Evolutionary conservation across 768 basidiomycete genomes (phyloP).

Genomic region (Serpula lacrymans): DNA sequence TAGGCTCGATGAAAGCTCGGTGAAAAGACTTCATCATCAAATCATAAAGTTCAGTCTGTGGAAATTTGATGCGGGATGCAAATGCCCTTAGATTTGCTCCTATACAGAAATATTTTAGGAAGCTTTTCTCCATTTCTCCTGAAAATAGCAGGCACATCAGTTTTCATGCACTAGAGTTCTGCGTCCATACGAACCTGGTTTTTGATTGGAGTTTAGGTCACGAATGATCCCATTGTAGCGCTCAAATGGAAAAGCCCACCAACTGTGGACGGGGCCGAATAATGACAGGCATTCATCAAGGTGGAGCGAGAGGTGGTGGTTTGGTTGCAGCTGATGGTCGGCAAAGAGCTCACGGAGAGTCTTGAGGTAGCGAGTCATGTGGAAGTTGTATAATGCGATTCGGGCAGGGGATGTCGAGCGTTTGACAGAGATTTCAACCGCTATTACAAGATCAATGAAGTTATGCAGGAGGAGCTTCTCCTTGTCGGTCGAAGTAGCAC

Average conservation of each 20-base stretch:
- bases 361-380: too few relatives aligned
- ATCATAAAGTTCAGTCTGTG: neutral
- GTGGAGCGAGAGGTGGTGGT: conserved; percentile 42
- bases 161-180: too few relatives aligned
- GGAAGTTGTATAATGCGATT: neutral
- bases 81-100: neutral
- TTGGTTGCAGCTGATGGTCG: conserved; percentile 27
- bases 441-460: conserved; percentile 27
- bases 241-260: conserved; percentile 26
- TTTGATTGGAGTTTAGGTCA: conserved; percentile 23
- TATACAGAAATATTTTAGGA: neutral
- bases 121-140: neutral
- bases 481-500: neutral
- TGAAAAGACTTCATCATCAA: neutral
- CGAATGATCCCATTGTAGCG: conserved; percentile 30
- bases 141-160: neutral
- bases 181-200: conserved; percentile 32
- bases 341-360: conserved; percentile 15
- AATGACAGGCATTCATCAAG: conserved; percentile 22
- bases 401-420: conserved; percentile 11
- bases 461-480: conserved; percentile 12
- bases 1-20: too few relatives aligned
- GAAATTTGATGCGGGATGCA: neutral
- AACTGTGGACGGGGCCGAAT: conserved; percentile 26
- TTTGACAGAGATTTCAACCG: conserved; percentile 18